Evolutionary conservation across 495 filamentous ascomycete genomes (phyloP), one percentile per base, ranked within the genome.

Genomic region (Annulohypoxylon nitens): DNA sequence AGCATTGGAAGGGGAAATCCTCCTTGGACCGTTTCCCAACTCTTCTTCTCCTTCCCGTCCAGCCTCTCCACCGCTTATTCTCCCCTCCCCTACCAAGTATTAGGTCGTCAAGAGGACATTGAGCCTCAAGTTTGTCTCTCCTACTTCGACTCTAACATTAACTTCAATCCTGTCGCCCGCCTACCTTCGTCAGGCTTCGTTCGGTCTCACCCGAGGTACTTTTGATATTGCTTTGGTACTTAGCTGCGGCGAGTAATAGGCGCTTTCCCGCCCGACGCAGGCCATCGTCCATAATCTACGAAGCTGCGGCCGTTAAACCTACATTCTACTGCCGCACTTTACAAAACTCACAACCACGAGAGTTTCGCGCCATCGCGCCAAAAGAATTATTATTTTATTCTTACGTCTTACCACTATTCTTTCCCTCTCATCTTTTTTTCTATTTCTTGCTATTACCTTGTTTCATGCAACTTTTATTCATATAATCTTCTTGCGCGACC

Each of bases 31-130:
- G 53, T 73, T 73, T 75, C 69, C 77, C 70, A 69, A 77, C 73
- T 77, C 75, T 77, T 74, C 69, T 77, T 74, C 65, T 26, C 77
- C 75, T 77, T 73, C 69, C 65, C 73, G 73, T 78, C 77, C 71
- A 75, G 69, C 74, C 75, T 75, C 69, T 77, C 77, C 75, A 74
- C 77, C 77, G 73, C 75, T 73, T 70, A 70, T 73, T 73, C 75
- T 70, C 65, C 73, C 69, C 64, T 71, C 73, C 64, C 41, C 65
- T 72, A 55, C 63, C 43, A 54, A 64, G 34, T 34, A 65, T 10
- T 65, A 58, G 30, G 66, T 9, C 55, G 57, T 67, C 34, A 66
- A 23, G 61, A 64, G 53, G 41, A 61, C 37, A 71, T 67, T 61
- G 55, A 71, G 68, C 60, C 64, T 71, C 64, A 68, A 55, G 33